phyloP scores from a whole-genome alignment of 352 stramenopile genomes.

The Phytopythium ostracodes region DNA sequence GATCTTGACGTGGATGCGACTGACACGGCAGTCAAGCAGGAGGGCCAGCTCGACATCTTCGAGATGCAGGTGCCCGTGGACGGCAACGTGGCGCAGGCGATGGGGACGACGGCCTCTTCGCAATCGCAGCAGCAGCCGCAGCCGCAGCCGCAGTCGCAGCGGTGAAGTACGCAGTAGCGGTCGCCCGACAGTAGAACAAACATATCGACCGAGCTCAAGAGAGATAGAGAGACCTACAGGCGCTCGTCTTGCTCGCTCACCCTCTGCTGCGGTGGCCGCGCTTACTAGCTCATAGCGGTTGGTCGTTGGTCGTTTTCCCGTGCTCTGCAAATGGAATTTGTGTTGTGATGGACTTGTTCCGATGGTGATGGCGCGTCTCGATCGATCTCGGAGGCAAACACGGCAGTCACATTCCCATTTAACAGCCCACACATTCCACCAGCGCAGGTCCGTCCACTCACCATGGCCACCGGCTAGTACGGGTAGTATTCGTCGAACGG shows the following conservation, averaged over 20 bases:
- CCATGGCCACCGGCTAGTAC: constrained; percentile 32
- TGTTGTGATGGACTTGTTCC: background rate
- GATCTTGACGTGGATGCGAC: constrained; percentile 1
- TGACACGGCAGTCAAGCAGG: constrained; percentile 67
- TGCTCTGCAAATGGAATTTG: background rate
- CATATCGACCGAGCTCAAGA: background rate
- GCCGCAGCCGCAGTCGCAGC: constrained; percentile 17
- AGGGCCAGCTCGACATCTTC: constrained; percentile 86
- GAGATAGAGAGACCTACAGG: background rate
- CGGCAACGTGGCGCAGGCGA: constrained; percentile 33
- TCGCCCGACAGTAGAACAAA: constrained; percentile 1
- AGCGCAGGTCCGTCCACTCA: background rate
- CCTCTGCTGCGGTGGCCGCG: background rate
- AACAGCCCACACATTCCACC: background rate
- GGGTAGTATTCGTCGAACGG: constrained; percentile 87
- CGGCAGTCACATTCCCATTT: background rate
- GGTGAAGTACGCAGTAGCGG: constrained; percentile 11
- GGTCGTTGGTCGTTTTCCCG: background rate
- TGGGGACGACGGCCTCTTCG: background rate
- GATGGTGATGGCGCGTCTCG: background rate
- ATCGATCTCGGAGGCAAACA: background rate
- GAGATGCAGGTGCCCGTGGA: constrained; percentile 89
- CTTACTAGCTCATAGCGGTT: background rate
- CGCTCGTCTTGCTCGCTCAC: background rate
- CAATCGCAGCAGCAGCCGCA: constrained; percentile 16